phyloP scores from a whole-genome alignment of 768 basidiomycete genomes.

The Lactarius trivialis region DNA sequence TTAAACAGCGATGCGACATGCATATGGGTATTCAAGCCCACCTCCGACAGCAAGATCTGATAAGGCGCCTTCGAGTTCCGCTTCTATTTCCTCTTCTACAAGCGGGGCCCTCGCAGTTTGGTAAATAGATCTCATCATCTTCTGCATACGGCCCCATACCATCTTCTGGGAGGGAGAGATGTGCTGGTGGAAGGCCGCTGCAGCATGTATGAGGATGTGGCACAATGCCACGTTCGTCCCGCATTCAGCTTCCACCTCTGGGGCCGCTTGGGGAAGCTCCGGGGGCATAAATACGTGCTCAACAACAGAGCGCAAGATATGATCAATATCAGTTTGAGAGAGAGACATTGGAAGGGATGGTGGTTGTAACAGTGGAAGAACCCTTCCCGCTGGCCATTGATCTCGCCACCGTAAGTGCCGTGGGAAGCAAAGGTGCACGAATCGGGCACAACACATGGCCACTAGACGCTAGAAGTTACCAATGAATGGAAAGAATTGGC shows the following conservation, averaged over 20 bases:
- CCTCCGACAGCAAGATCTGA: not conserved
- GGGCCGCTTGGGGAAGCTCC: constrained; percentile 11
- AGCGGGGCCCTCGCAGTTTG: not conserved
- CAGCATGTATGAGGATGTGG: constrained; percentile 4
- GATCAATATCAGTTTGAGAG: not conserved
- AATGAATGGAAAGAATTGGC: not conserved
- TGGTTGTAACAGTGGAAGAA: not conserved
- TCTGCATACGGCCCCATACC: not conserved
- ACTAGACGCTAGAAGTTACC: not conserved
- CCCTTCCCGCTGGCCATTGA: not conserved
- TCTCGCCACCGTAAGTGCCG: not conserved
- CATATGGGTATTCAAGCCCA: not conserved
- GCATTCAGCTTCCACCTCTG: not conserved
- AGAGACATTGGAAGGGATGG: not conserved
- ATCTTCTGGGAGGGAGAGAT: not conserved
- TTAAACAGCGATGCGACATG: too few relatives aligned
- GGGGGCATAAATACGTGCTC: constrained; percentile 16
- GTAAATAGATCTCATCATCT: not conserved
- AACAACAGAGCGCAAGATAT: not conserved
- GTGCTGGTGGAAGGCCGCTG: not conserved
- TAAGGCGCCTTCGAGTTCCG: not conserved
- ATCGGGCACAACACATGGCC: not conserved
- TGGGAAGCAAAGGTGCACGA: not conserved
- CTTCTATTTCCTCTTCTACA: too few relatives aligned
- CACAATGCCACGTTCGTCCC: not conserved